A percentile compares a stretch with the other conserved stretches of the same genome.
phyloP scores from a whole-genome alignment of 2,329 filamentous ascomycete species.

The Sporothrix inflata region DNA sequence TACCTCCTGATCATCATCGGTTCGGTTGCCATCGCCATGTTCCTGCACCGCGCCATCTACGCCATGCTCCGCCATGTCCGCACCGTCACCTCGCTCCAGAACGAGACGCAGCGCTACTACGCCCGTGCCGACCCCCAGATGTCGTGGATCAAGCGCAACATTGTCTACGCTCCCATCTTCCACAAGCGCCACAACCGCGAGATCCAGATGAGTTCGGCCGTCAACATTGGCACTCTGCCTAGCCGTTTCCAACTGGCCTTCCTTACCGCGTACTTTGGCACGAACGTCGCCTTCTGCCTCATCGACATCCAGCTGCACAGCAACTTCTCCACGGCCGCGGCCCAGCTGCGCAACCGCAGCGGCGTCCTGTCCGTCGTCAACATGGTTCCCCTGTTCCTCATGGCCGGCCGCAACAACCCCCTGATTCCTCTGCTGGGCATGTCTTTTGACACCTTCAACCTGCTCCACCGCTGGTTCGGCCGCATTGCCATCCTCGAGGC shows the following conservation, averaged over 20 bases:
- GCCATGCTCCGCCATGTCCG: slow-evolving; percentile 69
- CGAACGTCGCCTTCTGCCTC: slow-evolving; percentile 78
- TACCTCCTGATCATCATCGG: slow-evolving; percentile 68
- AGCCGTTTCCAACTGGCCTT: slow-evolving; percentile 76
- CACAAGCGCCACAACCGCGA: slow-evolving; percentile 77
- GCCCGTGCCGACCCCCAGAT: slow-evolving; percentile 56
- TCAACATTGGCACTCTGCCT: slow-evolving; percentile 71
- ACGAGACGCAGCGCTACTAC: slow-evolving; percentile 81
- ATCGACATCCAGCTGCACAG: slow-evolving; percentile 64
- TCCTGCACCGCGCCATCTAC: slow-evolving; percentile 67
- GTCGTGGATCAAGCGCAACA: slow-evolving; percentile 67
- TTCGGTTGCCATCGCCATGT: slow-evolving; percentile 63
- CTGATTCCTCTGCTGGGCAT: slow-evolving; percentile 72
- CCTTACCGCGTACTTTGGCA: slow-evolving; percentile 67
- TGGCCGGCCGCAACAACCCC: slow-evolving; percentile 78
- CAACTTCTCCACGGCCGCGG: slow-evolving; percentile 48
- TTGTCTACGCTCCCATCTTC: slow-evolving; percentile 72
- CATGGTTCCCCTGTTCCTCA: slow-evolving; percentile 75
- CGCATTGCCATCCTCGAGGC: slow-evolving; percentile 74
- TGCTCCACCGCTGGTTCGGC: slow-evolving; percentile 80
- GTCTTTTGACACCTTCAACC: slow-evolving; percentile 81
- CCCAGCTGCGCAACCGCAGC: slow-evolving; percentile 66
- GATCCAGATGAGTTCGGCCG: slow-evolving; percentile 62
- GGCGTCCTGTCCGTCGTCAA: slow-evolving; percentile 74
- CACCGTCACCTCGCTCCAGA: slow-evolving; percentile 73